Evolutionary conservation across 73 alveolate genomes (phyloP).

Genomic region (Paramecium bursaria): DNA sequence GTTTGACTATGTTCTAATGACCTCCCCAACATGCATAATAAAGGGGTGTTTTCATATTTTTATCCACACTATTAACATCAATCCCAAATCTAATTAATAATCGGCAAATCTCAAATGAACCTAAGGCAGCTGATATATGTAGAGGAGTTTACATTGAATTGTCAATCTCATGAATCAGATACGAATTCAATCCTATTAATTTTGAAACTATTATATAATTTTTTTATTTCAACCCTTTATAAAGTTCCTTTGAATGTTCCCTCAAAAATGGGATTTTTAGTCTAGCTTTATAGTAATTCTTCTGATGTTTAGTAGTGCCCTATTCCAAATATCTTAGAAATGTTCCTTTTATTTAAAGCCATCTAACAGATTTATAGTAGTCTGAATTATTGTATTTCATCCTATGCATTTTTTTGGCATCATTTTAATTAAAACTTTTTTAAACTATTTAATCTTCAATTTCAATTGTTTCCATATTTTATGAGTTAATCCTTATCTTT

Average conservation of each 20-base stretch:
- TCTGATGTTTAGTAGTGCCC: neutral
- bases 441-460: too few relatives aligned
- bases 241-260: slow-evolving; percentile 18
- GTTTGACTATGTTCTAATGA: slow-evolving; percentile 31
- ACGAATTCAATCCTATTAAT: neutral
- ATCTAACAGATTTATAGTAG: too few relatives aligned
- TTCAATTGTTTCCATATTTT: too few relatives aligned
- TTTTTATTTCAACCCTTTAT: slow-evolving; percentile 1
- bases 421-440: too few relatives aligned
- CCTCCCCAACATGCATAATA: neutral
- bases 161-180: neutral
- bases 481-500: too few relatives aligned
- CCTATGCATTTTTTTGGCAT: too few relatives aligned
- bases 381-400: too few relatives aligned
- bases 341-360: too few relatives aligned
- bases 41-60: slow-evolving; percentile 4
- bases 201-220: neutral
- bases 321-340: too few relatives aligned
- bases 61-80: slow-evolving; percentile 42
- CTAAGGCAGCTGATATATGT: slow-evolving; percentile 10
- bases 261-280: slow-evolving; percentile 6
- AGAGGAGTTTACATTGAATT: slow-evolving; percentile 7
- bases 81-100: neutral
- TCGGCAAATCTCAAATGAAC: slow-evolving; percentile 4
- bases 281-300: neutral